Base-by-base conservation (phyloP, 2,329 filamentous ascomycete species). In the Endoconidiophora polonica region DNA sequence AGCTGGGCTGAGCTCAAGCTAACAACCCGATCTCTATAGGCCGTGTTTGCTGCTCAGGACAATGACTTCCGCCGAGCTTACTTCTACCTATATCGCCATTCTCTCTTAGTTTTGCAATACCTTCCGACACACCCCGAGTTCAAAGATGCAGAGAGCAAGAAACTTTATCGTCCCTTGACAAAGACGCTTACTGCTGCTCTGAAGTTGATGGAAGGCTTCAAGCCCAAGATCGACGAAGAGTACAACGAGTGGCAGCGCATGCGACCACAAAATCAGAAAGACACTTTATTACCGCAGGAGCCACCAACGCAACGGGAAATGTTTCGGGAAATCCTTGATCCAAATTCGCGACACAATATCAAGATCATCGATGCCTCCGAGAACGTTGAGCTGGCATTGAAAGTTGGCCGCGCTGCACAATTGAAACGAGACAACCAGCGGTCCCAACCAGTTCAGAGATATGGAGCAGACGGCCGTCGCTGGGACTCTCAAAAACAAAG, bases 31-130 rank as follows among this genome's bases (percentile, higher is more conserved):
- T 50, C 33, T 49, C 38, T 50, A 10, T 59, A 95, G 85, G 88
- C 86, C 18, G 73, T 77, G 47, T 86, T 90, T 58, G 94, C 94
- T 61, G 74, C 91, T 59, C 74, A 76, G 40, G 90, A 96, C 64
- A 81, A 82, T 59, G 88, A 95, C 64, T 78, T 86, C 56, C 78
- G 87, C 58, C 83, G 91, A 60, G 85, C 90, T 3, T 98, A 94
- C 63, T 74, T 95, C 49, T 78, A 96, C 53, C 76, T 94, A n/a
- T 86, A 91, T 61, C 80, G 91, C 57, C 87, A 94, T 65, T 86
- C 86, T 7, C 74, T 81, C 48, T 77, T 98, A n/a, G 76, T 94
- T 22, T 68, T 94, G 24, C 76, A 86, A 5, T 74, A 82, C 49
- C 70, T 98, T 6, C 72, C 76, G 0, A 73, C 68, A 1, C 91